Base-by-base conservation (phyloP, 257 asterid genomes). In the Eucommia ulmoides region DNA sequence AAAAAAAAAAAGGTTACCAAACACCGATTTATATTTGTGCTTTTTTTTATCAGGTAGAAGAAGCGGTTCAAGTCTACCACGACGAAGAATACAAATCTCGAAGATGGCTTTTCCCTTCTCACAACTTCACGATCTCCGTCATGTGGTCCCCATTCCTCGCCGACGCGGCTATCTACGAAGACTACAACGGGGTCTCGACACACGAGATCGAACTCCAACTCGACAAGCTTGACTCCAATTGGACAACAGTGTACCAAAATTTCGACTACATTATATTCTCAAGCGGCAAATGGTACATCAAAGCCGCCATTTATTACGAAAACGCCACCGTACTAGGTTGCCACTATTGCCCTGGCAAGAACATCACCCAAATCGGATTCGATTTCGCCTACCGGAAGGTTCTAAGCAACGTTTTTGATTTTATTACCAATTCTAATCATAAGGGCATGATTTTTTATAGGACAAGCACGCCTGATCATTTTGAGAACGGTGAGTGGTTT, bases 61-160 rank as follows among this genome's bases (percentile, higher is more conserved):
- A 68, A 55, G 75, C 94, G 23, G 49, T 69, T 33, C 71, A 72
- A 68, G 83, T 87, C 25, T 83, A 87, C 71, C 97, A 78, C 41
- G 93, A 81, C 2, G 70, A 72, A 60, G 56, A 23, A 15, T 76
- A 65, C 83, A 77, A 56, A 66, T 68, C 74, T 51, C 70, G 75
- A 53, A 74, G 71, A 67, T 87, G 97, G 97, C 18, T 70, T 52
- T 80, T 87, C 67, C 93, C 87, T 0, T 59, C 51, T 7, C 54
- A 66, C 84, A 87, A 80, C 62, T 69, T 83, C 25, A 80, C 83
- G 0, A 22, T 87, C 16, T 83, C 91, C 2, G 75, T 62, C 45
- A 35, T 87, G 29, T 87, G 97, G 97, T 72, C 94, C 23, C 97
- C 97, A 20, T 74, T 83, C 50, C 78, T 87, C 19, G 81, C 94